Base-by-base conservation (phyloP, 2,329 filamentous ascomycete species). In the Cladophialophora psammophila region DNA sequence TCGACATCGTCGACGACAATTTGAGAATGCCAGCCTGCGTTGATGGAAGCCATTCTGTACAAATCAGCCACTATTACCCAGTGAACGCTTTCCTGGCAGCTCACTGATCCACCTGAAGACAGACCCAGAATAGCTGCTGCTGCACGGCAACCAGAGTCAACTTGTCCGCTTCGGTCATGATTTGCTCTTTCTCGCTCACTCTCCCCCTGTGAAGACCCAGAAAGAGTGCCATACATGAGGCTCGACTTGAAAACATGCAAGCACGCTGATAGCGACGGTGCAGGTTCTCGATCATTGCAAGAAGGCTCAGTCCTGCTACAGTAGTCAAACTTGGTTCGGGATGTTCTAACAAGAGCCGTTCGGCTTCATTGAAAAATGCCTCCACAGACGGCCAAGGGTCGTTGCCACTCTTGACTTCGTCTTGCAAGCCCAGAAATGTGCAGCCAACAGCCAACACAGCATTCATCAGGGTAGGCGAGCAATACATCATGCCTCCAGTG, bases 101-200 rank as follows among this genome's bases (percentile, higher is more conserved):
- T 31, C 35, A 55, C 52, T 55, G 52, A 15, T 55, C 31, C 9
- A 55, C 52, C 26, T 55, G 56, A 20, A 42, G 40, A 26, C 35
- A 59, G 56, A 59, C 56, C 38, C 35, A 45, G 35, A 59, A 59
- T n/a, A 38, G 56, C 35, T 59, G 56, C n/a, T 40, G 56, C 7
- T 40, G 56, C 18, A 59, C 38, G n/a, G 35, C 56, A 42, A 10
- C 31, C 6, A 55, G 52, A 15, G 35, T 35, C 31, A 20, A 8
- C 5, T 36, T 31, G 15, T 42, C 15, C 3, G 40, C 40, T 3
- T 5, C 15, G 13, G 40, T n/a, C 15, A n/a, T 10, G 13, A 9
- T 35, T 36, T 55, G 52, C 31, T 32, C 35, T 26, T n/a, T 26
- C 15, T 34, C 52, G 13, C 26, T 55, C 10, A 35, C 5, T 55